Evolutionary conservation across 352 stramenopile species (phyloP), one percentile per base, ranked within the genome.

Genomic region (Pythium phragmitis): DNA sequence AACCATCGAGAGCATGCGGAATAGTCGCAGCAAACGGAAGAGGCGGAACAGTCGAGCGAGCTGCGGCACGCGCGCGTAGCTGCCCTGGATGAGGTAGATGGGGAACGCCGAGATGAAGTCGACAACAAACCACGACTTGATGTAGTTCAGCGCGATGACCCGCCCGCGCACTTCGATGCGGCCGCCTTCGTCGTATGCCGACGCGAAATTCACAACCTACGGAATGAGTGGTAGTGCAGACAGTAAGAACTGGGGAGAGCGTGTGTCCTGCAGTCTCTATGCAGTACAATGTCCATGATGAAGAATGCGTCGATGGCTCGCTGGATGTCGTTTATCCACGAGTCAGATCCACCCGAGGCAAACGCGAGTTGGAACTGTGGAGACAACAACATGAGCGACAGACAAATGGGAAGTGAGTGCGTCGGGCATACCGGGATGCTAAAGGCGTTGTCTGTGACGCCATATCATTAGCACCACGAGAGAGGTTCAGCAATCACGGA

Each of bases 21-120:
- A 79, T 2, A 89, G 70, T 2, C 79, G 76, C 41, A 89, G 55
- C 16, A 89, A 67, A 6, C 84, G 84, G 39, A 92, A 88, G 33
- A 89, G 69, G 0, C 76, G 76, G 66, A 91, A 87, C 30, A 90
- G 49, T 41, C 76, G 70, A 30, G 77, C 73, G 30, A 90, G 76
- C 51, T 89, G 78, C 23, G 79, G 83, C 16, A 89, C 76, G 4
- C 80, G 79, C 14, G 73, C 83, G 60, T 88, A 88, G 41, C 63
- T 75, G 14, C 76, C 78, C 43, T 86, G 74, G 16, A 92, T 66
- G 30, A 89, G 70, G 55, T 92, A 90, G 30, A 90, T 78, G 4
- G 85, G 85, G 52, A 92, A 88, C 7, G 85, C 74, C 1, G 82
- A 83, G n/a, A 94, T 65, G 26, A 91, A 82, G 59, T 94, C 85